These are phyloP conservation scores for Akanthomyces uredinophilus DNA, from an alignment of 2,329 filamentous ascomycete species.

Conservation along the genomic window DNA sequence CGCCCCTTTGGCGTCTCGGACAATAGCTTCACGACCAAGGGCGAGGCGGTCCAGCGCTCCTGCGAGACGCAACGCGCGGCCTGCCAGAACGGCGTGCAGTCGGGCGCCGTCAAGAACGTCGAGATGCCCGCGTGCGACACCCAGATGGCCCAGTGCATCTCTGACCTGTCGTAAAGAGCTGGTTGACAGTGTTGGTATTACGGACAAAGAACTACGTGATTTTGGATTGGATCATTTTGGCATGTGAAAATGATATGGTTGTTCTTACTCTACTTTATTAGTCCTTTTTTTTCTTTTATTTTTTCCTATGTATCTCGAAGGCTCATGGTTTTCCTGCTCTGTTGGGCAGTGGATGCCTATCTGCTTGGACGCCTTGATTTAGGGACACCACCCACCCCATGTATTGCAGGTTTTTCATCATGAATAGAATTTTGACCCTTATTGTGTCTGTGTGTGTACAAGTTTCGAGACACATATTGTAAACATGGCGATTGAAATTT, in stretches of 20 bases:
- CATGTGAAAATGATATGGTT: slow-evolving; percentile 2
- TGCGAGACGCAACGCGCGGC: slow-evolving; percentile 60
- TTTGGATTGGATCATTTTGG: neutral
- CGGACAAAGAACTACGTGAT: neutral
- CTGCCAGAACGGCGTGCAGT: slow-evolving; percentile 54
- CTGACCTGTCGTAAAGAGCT: slow-evolving; percentile 25
- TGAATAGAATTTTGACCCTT: slow-evolving; percentile 3
- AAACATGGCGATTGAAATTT: no score
- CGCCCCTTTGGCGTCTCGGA: slow-evolving; percentile 54
- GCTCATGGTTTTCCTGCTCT: slow-evolving; percentile 14
- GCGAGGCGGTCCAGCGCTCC: slow-evolving; percentile 52
- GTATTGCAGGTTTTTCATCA: slow-evolving; percentile 13
- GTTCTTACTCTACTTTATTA: slow-evolving; percentile 2
- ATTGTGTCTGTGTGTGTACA: neutral
- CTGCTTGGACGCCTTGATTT: neutral
- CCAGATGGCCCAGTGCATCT: slow-evolving; percentile 44
- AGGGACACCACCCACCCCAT: neutral
- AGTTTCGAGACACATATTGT: neutral
- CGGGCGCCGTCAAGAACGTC: slow-evolving; percentile 36
- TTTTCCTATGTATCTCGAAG: slow-evolving; percentile 10
- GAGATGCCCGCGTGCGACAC: slow-evolving; percentile 47
- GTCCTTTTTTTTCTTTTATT: neutral
- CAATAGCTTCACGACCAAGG: slow-evolving; percentile 51
- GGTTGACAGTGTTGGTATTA: neutral
- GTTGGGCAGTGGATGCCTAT: neutral